Conservation (phyloP, 2,329 filamentous ascomycete genomes). For the Fusarium ambrosium region DNA sequence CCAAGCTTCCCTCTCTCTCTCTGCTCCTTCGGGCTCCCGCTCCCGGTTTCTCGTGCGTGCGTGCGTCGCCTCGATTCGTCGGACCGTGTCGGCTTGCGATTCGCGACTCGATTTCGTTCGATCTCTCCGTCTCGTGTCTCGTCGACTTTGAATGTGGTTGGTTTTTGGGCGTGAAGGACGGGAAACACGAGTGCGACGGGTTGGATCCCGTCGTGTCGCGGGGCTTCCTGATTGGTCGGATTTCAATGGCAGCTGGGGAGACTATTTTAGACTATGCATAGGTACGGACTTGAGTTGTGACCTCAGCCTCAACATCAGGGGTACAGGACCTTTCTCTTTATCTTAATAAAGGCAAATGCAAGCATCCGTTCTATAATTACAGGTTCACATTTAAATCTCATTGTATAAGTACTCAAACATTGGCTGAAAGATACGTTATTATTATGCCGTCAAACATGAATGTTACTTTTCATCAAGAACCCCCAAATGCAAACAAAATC, state of each 20-base stretch:
- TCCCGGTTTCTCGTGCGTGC: not conserved
- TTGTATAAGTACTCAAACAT: not conserved
- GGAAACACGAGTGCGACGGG: constrained; percentile 44
- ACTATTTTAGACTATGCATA: constrained; percentile 29
- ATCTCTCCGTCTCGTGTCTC: constrained; percentile 16
- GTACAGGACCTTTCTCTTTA: not conserved
- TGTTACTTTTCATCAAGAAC: constrained; percentile 35
- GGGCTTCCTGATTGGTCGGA: constrained; percentile 39
- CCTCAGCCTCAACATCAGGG: not conserved
- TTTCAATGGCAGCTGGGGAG: constrained; percentile 24
- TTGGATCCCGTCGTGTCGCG: constrained; percentile 41
- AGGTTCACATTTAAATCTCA: not conserved
- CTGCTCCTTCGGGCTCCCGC: constrained; percentile 11
- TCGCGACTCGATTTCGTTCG: constrained; percentile 8
- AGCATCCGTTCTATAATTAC: not conserved
- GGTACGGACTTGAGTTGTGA: not conserved
- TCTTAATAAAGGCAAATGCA: not conserved
- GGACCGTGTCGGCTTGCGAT: constrained; percentile 1
- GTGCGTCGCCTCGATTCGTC: constrained; percentile 15
- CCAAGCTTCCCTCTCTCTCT: too few relatives aligned
- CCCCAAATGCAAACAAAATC: constrained; percentile 26
- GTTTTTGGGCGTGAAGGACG: constrained; percentile 35
- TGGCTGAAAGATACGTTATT: constrained; percentile 20
- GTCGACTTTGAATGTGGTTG: constrained; percentile 30
- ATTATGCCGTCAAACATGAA: constrained; percentile 31